Evolutionary conservation across 208 protist genomes (phyloP), one percentile per base, ranked within the genome.

Genomic region (Crithidia bombi): DNA sequence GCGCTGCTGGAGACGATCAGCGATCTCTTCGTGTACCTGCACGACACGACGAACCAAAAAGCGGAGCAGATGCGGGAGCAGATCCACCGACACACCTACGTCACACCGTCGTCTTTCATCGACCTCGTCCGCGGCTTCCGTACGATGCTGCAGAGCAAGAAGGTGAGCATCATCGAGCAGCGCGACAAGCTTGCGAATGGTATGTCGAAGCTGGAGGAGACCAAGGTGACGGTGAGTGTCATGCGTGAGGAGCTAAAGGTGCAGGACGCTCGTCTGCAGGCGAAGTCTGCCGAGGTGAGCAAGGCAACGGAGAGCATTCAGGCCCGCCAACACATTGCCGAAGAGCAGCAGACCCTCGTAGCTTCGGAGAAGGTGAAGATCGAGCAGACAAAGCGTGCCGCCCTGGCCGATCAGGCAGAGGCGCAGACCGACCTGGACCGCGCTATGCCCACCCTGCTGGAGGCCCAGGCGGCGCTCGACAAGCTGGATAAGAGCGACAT

Each of bases 81-180:
- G 75, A 85, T 98, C 32, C 90, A 95, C 64, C 82, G 98, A 21
- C 83, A 97, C 78, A 99, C 98, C 79, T 99, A 99, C 84, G 96
- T 99, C 33, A 99, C 98, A 21, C 98, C 98, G n/a, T 98, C 98
- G 26, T 98, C 96, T 39, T 99, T 98, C 79, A 78, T 99, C 15
- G 95, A 98, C 62, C 89, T 99, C 28, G 94, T 99, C 28, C 92
- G 89, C 57, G 95, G 95, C 21, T 99, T 99, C 88, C 85, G 83
- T 55, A 77, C 82, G 38, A 86, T 99, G 76, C 80, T 99, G 44
- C 73, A 73, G 44, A 90, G 97, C 64, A 99, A 99, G 85, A 86
- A 89, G 21, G 87, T 89, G n/a, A 82, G 89, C 57, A 93, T 99
- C 50, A 68, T 95, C 38, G 90, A 93, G 69, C 94, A 99, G 82